A percentile compares a stretch with the other conserved stretches of the same genome.
Conservation (phyloP, 2,329 filamentous ascomycete genomes). For the Calonectria montana region DNA sequence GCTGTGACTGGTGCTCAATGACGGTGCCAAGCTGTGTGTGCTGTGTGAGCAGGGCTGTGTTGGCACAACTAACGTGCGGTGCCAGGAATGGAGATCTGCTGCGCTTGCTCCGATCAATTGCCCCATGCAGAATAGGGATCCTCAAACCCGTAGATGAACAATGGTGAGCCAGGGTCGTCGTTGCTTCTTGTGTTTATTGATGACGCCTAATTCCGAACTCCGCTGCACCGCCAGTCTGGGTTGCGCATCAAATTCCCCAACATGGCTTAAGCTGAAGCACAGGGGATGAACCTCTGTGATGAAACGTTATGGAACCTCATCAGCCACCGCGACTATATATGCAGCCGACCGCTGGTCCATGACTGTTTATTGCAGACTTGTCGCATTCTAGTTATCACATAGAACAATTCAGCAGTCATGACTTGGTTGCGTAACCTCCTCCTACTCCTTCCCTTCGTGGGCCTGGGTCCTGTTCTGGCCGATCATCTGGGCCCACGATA, state of each 20-base stretch:
- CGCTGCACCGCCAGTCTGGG: background rate
- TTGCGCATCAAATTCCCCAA: background rate
- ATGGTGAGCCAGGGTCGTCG: background rate
- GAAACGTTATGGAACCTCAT: background rate
- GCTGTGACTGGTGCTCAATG: background rate
- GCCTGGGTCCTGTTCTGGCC: background rate
- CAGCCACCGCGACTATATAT: background rate
- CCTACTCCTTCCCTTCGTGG: background rate
- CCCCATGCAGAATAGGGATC: background rate
- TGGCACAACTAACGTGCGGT: background rate
- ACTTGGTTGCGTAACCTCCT: background rate
- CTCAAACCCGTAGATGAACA: background rate
- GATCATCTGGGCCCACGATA: slow-evolving; percentile 23
- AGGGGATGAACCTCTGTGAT: background rate
- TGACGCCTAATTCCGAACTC: background rate
- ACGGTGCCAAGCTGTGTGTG: background rate
- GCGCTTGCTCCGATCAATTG: background rate
- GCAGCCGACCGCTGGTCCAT: background rate
- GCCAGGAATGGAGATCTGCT: background rate
- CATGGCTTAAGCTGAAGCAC: background rate
- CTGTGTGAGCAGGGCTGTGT: background rate
- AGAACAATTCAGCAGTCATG: background rate
- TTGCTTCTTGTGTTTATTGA: background rate
- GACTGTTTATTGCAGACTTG: background rate
- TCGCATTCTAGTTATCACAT: background rate